Conservation (phyloP, 148 eudicot species). For the Oxyria digyna region DNA sequence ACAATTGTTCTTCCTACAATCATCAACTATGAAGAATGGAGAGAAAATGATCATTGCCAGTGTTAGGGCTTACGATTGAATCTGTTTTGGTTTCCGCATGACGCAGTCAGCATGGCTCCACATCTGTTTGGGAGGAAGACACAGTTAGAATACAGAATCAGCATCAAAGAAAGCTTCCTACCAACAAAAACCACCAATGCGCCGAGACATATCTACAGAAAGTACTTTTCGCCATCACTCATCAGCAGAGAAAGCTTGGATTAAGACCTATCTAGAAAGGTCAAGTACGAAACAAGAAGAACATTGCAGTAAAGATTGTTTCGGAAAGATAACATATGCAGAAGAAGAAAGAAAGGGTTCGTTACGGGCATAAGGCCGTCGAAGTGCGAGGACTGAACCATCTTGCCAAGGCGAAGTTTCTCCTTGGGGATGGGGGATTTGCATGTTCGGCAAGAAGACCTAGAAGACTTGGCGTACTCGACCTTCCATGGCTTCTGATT, state of each 20-base stretch:
- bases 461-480: conserved; percentile 86
- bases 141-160: conserved; percentile 5
- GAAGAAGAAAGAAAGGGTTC: neutral
- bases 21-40: neutral
- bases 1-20: neutral
- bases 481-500: conserved; percentile 86
- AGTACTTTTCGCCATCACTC: neutral
- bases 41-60: neutral
- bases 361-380: conserved; percentile 96
- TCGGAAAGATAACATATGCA: neutral
- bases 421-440: conserved; percentile 64
- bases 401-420: conserved; percentile 68
- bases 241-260: neutral
- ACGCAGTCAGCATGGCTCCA: conserved; percentile 94
- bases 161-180: no score
- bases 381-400: conserved; percentile 84
- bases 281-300: no score
- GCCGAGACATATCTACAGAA: neutral
- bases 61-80: conserved; percentile 54
- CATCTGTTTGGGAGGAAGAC: conserved; percentile 42
- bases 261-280: neutral
- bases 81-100: conserved; percentile 72
- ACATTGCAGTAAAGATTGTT: no score
- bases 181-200: no score
- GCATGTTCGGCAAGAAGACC: conserved; percentile 88